Evolutionary conservation across 1,139 yeast genomes (phyloP).

Genomic region (Debaryomyces psychrophilus): DNA sequence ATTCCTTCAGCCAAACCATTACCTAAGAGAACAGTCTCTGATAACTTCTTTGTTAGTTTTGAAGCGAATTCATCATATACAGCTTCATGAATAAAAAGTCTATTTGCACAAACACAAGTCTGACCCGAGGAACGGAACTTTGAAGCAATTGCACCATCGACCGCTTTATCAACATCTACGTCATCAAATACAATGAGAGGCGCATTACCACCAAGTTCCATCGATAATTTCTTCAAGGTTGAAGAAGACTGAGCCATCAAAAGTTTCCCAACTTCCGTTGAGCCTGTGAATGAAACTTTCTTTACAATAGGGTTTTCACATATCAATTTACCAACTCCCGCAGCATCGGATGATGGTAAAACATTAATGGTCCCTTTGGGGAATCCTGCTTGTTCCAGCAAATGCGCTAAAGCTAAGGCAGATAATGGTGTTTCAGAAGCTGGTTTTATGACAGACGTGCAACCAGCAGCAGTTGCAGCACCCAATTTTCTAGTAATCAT

Average conservation of each 20-base stretch:
- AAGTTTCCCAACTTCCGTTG: slow-evolving; percentile 80
- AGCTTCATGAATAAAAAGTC: slow-evolving; percentile 73
- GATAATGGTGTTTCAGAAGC: slow-evolving; percentile 88
- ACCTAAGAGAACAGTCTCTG: slow-evolving; percentile 60
- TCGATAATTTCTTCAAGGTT: slow-evolving; percentile 78
- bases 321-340: slow-evolving; percentile 65
- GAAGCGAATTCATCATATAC: slow-evolving; percentile 61
- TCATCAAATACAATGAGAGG: slow-evolving; percentile 88
- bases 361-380: slow-evolving; percentile 86
- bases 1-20: slow-evolving; percentile 66
- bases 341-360: slow-evolving; percentile 58
- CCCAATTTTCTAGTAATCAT: slow-evolving; percentile 93
- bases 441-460: slow-evolving; percentile 88
- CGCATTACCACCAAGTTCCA: slow-evolving; percentile 94
- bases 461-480: slow-evolving; percentile 92
- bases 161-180: slow-evolving; percentile 77
- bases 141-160: slow-evolving; percentile 66
- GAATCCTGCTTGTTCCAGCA: slow-evolving; percentile 79
- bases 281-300: slow-evolving; percentile 89
- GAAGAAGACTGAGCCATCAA: slow-evolving; percentile 77
- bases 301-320: slow-evolving; percentile 70
- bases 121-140: slow-evolving; percentile 79
- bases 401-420: slow-evolving; percentile 77
- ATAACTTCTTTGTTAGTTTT: slow-evolving; percentile 52
- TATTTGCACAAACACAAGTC: slow-evolving; percentile 86